These are phyloP conservation scores for Scutellaria barbata DNA, from an alignment of 257 asterid genomes.

Conservation along the genomic window DNA sequence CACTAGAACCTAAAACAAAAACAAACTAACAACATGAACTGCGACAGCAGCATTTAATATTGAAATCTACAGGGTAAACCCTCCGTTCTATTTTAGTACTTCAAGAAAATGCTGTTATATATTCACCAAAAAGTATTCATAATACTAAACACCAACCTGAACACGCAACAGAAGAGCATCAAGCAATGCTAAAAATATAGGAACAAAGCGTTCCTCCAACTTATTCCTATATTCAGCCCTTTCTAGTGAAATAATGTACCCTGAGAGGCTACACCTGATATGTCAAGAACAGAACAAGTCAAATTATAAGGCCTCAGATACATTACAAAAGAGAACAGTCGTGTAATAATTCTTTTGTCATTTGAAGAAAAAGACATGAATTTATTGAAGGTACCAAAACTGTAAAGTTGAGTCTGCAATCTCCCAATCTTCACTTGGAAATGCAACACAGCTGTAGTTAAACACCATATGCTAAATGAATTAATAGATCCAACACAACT, in stretches of 20 bases:
- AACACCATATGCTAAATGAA: conserved; percentile 34
- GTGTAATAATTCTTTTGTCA: neutral
- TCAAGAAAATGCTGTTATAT: conserved; percentile 22
- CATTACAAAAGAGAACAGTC: neutral
- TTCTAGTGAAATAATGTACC: conserved; percentile 68
- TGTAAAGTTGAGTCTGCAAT: conserved; percentile 88
- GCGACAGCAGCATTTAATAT: neutral
- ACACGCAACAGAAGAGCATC: conserved; percentile 80
- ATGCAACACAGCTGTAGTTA: conserved; percentile 73
- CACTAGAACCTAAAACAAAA: neutral
- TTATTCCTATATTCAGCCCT: conserved; percentile 53
- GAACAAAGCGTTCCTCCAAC: conserved; percentile 58
- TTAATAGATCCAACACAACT: conserved; percentile 12
- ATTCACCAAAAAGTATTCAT: conserved; percentile 12
- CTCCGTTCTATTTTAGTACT: neutral
- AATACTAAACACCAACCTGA: conserved; percentile 57
- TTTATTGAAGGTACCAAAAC: conserved; percentile 62
- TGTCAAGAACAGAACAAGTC: conserved; percentile 32
- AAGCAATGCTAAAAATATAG: conserved; percentile 68
- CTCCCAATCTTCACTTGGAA: conserved; percentile 90
- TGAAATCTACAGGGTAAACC: neutral
- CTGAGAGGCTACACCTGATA: conserved; percentile 81
- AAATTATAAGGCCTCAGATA: conserved; percentile 28
- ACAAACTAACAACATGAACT: conserved; percentile 14
- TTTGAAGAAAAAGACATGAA: conserved; percentile 26